Evolutionary conservation across 106 monocot species (phyloP).

Genomic region (Iris macrosiphon): DNA sequence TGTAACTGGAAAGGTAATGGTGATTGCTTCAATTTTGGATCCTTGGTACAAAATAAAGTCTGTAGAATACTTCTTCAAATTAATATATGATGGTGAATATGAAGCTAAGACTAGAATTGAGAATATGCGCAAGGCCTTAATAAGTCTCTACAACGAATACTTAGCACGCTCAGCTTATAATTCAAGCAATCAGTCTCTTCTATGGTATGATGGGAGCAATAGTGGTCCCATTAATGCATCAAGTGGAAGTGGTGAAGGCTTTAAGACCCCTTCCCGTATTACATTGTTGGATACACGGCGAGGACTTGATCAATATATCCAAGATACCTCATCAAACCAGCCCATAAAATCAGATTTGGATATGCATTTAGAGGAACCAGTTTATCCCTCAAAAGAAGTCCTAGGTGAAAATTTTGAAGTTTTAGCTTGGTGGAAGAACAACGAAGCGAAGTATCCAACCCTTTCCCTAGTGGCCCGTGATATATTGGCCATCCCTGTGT

Average conservation of each 20-base stretch:
- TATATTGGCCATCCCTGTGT: constrained; percentile 44
- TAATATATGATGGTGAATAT: constrained; percentile 45
- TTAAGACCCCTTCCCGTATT: constrained; percentile 37
- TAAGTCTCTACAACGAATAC: constrained; percentile 67
- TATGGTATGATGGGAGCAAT: constrained; percentile 33
- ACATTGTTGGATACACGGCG: constrained; percentile 56
- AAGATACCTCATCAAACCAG: constrained; percentile 52
- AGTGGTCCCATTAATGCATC: constrained; percentile 15
- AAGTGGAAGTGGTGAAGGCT: constrained; percentile 19
- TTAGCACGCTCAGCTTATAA: constrained; percentile 29
- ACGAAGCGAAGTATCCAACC: constrained; percentile 61
- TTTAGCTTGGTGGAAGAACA: constrained; percentile 71
- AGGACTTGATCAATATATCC: constrained; percentile 74
- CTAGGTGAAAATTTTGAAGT: constrained; percentile 41
- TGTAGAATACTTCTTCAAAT: constrained; percentile 63
- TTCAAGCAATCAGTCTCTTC: constrained; percentile 26
- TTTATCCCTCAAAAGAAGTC: constrained; percentile 43
- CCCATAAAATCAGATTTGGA: constrained; percentile 65
- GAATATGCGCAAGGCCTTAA: constrained; percentile 38
- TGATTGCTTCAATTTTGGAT: constrained; percentile 74
- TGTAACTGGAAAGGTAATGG: constrained; percentile 43
- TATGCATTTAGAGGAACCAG: constrained; percentile 68
- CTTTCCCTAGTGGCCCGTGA: constrained; percentile 64
- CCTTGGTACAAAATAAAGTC: constrained; percentile 92
- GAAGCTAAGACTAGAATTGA: constrained; percentile 49